Evolutionary conservation across 2,329 filamentous ascomycete species (phyloP).

Genomic region (Aspergillus latus): DNA sequence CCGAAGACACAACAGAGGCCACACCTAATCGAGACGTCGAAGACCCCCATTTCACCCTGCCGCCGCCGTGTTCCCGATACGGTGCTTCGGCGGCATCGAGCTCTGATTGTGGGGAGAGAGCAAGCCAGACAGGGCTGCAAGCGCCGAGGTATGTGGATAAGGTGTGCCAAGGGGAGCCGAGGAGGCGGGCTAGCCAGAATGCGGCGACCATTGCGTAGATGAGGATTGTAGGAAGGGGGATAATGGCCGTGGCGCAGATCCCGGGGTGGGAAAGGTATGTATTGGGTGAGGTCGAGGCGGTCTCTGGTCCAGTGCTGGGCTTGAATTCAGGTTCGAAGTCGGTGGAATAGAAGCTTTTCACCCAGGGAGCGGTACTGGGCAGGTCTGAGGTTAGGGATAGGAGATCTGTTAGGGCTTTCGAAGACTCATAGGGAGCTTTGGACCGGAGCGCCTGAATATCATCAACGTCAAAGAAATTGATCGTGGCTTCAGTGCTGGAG

Average conservation of each 20-base stretch:
- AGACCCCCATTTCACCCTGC: constrained; percentile 80
- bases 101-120: constrained; percentile 60
- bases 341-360: constrained; percentile 56
- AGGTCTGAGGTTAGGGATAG: constrained; percentile 72
- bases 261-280: constrained; percentile 85
- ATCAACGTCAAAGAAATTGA: constrained; percentile 57
- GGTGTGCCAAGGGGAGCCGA: constrained; percentile 87
- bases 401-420: constrained; percentile 83
- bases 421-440: constrained; percentile 72
- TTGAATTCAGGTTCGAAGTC: constrained; percentile 10
- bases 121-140: constrained; percentile 73
- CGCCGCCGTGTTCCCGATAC: constrained; percentile 59
- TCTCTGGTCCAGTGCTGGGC: not conserved
- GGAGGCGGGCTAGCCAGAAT: constrained; percentile 70
- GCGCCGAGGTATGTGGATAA: constrained; percentile 75
- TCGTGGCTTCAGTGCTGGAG: constrained; percentile 72
- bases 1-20: constrained; percentile 69
- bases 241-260: constrained; percentile 76
- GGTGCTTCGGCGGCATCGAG: constrained; percentile 39
- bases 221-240: constrained; percentile 70
- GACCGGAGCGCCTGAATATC: constrained; percentile 75
- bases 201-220: constrained; percentile 66
- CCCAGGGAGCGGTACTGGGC: constrained; percentile 60
- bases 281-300: constrained; percentile 49
- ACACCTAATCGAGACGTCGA: constrained; percentile 60